Evolutionary conservation across 306 rosid genomes (phyloP).

Genomic region (Pyrus bretschneideri): DNA sequence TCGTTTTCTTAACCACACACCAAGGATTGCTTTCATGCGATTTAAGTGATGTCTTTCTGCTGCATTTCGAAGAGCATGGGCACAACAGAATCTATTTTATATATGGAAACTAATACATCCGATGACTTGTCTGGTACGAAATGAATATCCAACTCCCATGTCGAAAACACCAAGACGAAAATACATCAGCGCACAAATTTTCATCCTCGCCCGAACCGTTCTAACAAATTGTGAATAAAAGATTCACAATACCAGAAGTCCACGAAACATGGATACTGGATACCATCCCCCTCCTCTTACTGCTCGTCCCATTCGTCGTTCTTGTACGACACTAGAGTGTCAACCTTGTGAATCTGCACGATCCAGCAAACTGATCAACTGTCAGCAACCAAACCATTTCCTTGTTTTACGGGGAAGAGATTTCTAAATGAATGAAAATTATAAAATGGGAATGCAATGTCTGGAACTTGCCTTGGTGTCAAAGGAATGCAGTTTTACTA

Average conservation of each 20-base stretch:
- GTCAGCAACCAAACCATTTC: background rate
- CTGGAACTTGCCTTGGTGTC: slow-evolving; percentile 75
- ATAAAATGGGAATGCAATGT: background rate
- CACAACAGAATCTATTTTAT: no score
- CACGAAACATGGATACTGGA: background rate
- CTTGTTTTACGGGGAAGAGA: background rate
- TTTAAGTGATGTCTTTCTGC: background rate
- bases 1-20: background rate
- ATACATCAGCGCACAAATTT: background rate
- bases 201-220: background rate
- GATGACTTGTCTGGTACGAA: background rate
- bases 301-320: slow-evolving; percentile 82
- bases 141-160: background rate
- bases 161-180: background rate
- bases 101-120: background rate
- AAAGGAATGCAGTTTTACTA: slow-evolving; percentile 97
- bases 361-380: background rate
- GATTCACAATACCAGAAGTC: slow-evolving; percentile 30
- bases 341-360: slow-evolving; percentile 86
- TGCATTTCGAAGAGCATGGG: background rate
- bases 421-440: background rate
- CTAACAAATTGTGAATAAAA: slow-evolving; percentile 57
- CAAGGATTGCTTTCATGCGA: background rate
- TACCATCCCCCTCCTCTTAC: slow-evolving; percentile 7
- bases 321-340: slow-evolving; percentile 95